Evolutionary conservation across 768 basidiomycete species (phyloP).

Genomic region (Paxillus ammoniavirescens): DNA sequence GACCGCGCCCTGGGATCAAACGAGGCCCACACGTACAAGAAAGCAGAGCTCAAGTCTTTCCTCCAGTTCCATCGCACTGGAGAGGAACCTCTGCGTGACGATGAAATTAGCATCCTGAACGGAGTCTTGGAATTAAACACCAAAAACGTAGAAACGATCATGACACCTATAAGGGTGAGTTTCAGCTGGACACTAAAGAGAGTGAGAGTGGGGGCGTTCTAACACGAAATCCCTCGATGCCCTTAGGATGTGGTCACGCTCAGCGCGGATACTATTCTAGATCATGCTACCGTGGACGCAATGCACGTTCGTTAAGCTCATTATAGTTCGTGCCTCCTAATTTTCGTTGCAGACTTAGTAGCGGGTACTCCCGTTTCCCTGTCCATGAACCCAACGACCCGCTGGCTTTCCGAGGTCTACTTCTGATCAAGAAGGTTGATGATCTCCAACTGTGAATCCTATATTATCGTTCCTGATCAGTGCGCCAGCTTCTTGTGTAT

Average conservation of each 20-base stretch:
- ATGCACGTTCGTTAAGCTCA: slow-evolving; percentile 48
- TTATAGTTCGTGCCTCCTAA: slow-evolving; percentile 5
- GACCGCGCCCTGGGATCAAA: slow-evolving; percentile 77
- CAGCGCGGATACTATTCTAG: slow-evolving; percentile 71
- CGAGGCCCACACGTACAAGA: slow-evolving; percentile 76
- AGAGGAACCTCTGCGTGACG: slow-evolving; percentile 72
- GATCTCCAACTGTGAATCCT: background rate
- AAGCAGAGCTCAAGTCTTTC: slow-evolving; percentile 77
- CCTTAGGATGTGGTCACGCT: slow-evolving; percentile 79
- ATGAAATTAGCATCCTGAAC: slow-evolving; percentile 79
- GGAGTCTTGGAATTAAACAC: slow-evolving; percentile 76
- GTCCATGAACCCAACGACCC: slow-evolving; percentile 74
- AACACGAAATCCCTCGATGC: background rate
- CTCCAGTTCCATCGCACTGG: slow-evolving; percentile 77
- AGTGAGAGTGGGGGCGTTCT: background rate
- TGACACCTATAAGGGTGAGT: slow-evolving; percentile 73
- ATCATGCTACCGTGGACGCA: slow-evolving; percentile 74
- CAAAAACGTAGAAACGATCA: slow-evolving; percentile 74
- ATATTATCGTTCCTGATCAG: slow-evolving; percentile 9
- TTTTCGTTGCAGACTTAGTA: slow-evolving; percentile 47
- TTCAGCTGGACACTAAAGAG: slow-evolving; percentile 6
- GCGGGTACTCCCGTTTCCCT: slow-evolving; percentile 91
- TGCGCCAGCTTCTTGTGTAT: slow-evolving; percentile 73
- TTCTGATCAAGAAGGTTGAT: slow-evolving; percentile 79
- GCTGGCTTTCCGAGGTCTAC: slow-evolving; percentile 72